A percentile compares a stretch with the other conserved stretches of the same genome.
These are phyloP conservation scores for Saturnispora diversa DNA, from an alignment of 805 yeast genomes.

Conservation along the genomic window DNA sequence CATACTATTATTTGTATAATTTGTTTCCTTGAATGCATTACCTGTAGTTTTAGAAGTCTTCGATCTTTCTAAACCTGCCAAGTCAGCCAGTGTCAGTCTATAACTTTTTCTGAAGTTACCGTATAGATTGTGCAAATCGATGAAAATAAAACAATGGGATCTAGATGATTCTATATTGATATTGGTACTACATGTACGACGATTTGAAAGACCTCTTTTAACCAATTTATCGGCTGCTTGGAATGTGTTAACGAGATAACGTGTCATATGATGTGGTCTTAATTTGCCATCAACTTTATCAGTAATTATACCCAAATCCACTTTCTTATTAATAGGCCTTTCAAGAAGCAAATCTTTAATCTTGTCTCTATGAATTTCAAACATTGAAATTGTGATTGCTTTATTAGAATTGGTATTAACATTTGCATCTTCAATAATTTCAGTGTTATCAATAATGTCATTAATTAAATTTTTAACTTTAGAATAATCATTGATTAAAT, in stretches of 20 bases:
- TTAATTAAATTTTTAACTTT: constrained; percentile 5
- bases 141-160: constrained; percentile 44
- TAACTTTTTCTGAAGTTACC: constrained; percentile 25
- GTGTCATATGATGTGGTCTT: constrained; percentile 37
- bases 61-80: constrained; percentile 46
- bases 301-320: constrained; percentile 34
- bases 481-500: constrained; percentile 5
- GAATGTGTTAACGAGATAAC: constrained; percentile 30
- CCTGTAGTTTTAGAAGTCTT: constrained; percentile 40
- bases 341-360: constrained; percentile 31
- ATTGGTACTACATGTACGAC: constrained; percentile 37
- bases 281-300: constrained; percentile 37
- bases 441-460: constrained; percentile 3
- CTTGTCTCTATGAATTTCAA: constrained; percentile 44
- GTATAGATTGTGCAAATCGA: constrained; percentile 20
- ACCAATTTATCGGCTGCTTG: constrained; percentile 33
- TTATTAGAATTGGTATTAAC: constrained; percentile 39
- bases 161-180: constrained; percentile 39
- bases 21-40: constrained; percentile 38
- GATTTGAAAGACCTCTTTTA: constrained; percentile 31
- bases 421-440: constrained; percentile 40
- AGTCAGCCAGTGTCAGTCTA: constrained; percentile 41
- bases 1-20: constrained; percentile 41
- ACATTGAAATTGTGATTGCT: constrained; percentile 43
- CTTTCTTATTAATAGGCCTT: constrained; percentile 16